These are phyloP conservation scores for Cicer cuneatum DNA, from an alignment of 306 rosid species.

Conservation along the genomic window DNA sequence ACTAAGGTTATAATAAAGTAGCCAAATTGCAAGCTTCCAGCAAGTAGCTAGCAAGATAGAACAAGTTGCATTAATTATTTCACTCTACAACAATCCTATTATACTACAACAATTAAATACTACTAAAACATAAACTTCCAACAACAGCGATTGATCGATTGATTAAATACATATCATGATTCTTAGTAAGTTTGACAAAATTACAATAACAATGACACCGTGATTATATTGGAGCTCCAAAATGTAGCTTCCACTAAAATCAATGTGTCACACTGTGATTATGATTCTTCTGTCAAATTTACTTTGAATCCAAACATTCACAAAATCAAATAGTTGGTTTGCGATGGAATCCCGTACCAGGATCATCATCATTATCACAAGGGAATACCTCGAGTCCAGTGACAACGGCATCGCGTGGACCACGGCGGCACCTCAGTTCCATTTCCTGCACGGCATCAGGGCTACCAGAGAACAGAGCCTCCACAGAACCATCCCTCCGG, in stretches of 20 bases:
- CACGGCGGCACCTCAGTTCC: conserved; percentile 89
- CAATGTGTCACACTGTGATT: too few species aligned
- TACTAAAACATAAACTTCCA: neutral
- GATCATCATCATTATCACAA: conserved; percentile 55
- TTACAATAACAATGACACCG: too few species aligned
- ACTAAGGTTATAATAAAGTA: neutral
- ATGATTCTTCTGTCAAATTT: too few species aligned
- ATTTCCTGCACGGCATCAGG: conserved; percentile 59
- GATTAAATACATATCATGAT: too few species aligned
- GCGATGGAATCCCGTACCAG: conserved; percentile 64
- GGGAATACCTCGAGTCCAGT: conserved; percentile 76
- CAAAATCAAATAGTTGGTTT: conserved; percentile 62
- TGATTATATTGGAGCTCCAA: too few species aligned
- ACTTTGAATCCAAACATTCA: neutral
- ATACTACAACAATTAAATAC: neutral
- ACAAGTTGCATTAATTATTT: neutral
- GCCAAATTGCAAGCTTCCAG: neutral
- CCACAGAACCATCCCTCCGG: conserved; percentile 58
- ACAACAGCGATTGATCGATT: too few species aligned
- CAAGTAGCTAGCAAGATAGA: neutral
- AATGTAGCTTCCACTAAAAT: too few species aligned
- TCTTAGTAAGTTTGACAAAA: too few species aligned
- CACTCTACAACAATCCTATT: neutral
- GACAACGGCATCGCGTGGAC: conserved; percentile 74
- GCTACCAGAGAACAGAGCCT: conserved; percentile 56